These are phyloP conservation scores for Podospora anserina DNA, from an alignment of 495 filamentous ascomycete species.

Conservation along the genomic window DNA sequence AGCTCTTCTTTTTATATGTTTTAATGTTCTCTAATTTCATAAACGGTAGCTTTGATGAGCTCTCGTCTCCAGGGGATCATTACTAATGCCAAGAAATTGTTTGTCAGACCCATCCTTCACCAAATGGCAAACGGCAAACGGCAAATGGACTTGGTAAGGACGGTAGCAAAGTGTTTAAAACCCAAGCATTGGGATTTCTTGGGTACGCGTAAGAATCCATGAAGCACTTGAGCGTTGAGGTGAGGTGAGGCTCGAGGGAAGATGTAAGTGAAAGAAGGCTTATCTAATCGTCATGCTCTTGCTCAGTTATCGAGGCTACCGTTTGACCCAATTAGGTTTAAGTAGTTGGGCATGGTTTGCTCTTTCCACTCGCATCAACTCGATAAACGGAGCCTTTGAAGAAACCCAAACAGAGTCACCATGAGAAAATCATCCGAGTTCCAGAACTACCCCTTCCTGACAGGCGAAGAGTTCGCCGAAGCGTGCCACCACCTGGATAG, in stretches of 20 bases:
- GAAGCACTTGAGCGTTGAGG: no score
- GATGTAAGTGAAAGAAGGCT: neutral
- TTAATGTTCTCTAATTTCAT: neutral
- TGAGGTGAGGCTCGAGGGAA: neutral
- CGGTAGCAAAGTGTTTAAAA: neutral
- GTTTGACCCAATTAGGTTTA: conserved; percentile 4
- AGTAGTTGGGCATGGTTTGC: conserved; percentile 3
- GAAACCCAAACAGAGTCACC: neutral
- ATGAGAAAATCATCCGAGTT: conserved; percentile 25
- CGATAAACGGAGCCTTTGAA: neutral
- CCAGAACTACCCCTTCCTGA: conserved; percentile 55
- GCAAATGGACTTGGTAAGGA: neutral
- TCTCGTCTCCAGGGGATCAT: neutral
- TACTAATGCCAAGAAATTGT: neutral
- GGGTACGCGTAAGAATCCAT: neutral
- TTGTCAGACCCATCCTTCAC: neutral
- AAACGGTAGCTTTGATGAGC: neutral
- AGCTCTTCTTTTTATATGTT: neutral
- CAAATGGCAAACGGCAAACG: neutral
- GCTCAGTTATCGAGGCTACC: neutral
- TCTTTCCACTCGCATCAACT: neutral
- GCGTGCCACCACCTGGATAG: conserved; percentile 58
- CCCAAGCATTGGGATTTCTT: neutral
- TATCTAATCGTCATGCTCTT: conserved; percentile 3
- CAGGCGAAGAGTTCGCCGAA: conserved; percentile 55